Base-by-base conservation (phyloP, 306 rosid species). In the Hippophae gyantsensis region DNA sequence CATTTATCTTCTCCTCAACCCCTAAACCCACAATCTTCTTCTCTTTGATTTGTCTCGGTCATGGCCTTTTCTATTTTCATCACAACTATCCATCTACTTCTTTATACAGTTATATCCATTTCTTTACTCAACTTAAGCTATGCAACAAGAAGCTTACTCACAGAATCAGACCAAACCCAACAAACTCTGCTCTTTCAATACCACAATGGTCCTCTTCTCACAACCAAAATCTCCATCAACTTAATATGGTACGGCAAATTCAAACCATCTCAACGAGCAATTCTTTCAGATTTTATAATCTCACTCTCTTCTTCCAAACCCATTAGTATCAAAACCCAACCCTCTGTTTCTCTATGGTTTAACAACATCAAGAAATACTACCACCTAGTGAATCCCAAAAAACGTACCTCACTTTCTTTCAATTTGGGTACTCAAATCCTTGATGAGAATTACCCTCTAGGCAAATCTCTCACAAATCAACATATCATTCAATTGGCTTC, bases 221-320 rank as follows among this genome's bases (percentile, higher is more conserved):
- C 49, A 0, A 86, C 89, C 0, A 73, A 77, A 43, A 54, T 75
- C 72, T 65, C 88, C 56, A 12, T 83, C 60, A 81, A 89, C 66
- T 78, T 89, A 9, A 79, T 89, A 3, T 89, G 90, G 90, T 89
- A 89, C 47, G 97, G 89, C 5, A 74, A 68, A 8, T 89, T 89
- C 83, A 81, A 40, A 3, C 81, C 89, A 3, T 71, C 89, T 58
- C 95, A 86, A 52, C 66, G 75, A 12, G 82, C 87, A 12, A 79
- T 81, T 32, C 45, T 86, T 62, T 11, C 84, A 7, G 85, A 89
- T 53, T 89, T 89, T 72, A 43, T 89, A 61, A 13, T 81, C 72
- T 89, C 95, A 32, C 72, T 81, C 23, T 70, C 82, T 32, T 48
- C 89, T 54, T 45, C 74, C 48, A 59, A 70, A 40, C 74, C 85